Base-by-base conservation (phyloP, 306 rosid species). In the Myrica gale region DNA sequence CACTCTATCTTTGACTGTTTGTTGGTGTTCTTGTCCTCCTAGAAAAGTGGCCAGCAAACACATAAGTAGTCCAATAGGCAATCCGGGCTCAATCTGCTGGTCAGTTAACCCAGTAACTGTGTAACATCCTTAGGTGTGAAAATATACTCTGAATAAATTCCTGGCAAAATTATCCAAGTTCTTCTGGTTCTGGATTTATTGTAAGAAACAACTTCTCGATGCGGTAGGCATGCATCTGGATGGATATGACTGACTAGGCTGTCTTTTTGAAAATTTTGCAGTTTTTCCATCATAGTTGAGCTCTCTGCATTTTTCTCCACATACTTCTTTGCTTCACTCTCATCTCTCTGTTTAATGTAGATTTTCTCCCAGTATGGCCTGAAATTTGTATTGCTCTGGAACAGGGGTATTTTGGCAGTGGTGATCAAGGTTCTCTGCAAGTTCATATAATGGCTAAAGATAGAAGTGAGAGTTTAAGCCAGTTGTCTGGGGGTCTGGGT, bases 381-480 rank as follows among this genome's bases (percentile, higher is more conserved):
- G 19, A 78, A 37, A 13, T 58, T 74, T 68, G 11, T 46, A 11
- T 76, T 77, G 69, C 26, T 78, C 71, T 79, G 69, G 42, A 53
- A 72, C 73, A 62, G 84, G 74, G 21, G 78, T 69, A 10, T 76
- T 45, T 46, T 45, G 54, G 58, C 68, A 42, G 9, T 60, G 37
- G 17, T 46, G 55, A 41, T 44, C 15, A 54, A 51, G 71, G 51
- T 58, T 81, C 12, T 41, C 68, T 57, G 42, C 61, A 60, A 58
- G 80, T 42, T 76, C 71, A 55, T 73, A 53, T 52, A 80, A 89
- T 84, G 94, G 91, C 76, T 76, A 76, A 76, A 75, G 71, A 13
- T 46, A 53, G 50, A 1, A 80, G 71, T 72, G 77, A 76, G 46
- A 43, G 76, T 47, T 61, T 75, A 62, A 67, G 74, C 71, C 69